Evolutionary conservation across 306 rosid species (phyloP).

Genomic region (Carpinus fangiana): DNA sequence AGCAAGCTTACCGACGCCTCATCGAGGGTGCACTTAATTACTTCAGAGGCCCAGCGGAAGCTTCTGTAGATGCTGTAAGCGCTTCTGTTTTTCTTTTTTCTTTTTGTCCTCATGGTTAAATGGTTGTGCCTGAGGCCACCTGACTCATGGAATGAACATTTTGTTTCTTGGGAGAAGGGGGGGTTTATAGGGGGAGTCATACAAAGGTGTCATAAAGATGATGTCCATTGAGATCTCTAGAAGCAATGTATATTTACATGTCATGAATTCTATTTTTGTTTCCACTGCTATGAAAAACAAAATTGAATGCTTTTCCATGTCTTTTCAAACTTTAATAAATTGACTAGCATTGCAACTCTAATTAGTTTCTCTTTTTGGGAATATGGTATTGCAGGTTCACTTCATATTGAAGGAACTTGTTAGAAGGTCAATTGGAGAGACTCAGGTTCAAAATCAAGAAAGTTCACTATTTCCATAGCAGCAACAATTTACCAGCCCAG

Average conservation of each 20-base stretch:
- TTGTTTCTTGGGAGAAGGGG: no score
- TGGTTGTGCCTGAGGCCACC: neutral
- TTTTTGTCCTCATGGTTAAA: neutral
- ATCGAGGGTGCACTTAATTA: slow-evolving; percentile 46
- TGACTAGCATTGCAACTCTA: neutral
- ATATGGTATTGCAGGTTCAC: slow-evolving; percentile 45
- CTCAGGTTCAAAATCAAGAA: slow-evolving; percentile 39
- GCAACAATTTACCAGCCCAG: neutral
- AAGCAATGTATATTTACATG: neutral
- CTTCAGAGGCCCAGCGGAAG: slow-evolving; percentile 56
- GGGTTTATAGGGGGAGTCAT: no score
- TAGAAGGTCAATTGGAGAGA: slow-evolving; percentile 46
- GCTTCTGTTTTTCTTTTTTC: neutral
- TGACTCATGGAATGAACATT: no score
- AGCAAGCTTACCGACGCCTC: slow-evolving; percentile 56
- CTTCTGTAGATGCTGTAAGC: slow-evolving; percentile 55
- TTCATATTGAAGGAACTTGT: slow-evolving; percentile 49
- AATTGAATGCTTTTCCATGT: neutral
- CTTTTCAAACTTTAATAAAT: neutral
- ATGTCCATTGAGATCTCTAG: neutral
- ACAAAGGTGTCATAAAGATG: no score
- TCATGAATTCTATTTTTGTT: neutral
- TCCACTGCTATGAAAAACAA: neutral
- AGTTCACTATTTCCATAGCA: neutral
- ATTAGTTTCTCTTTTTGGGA: neutral